These are phyloP conservation scores for Rhinocladiella mackenziei DNA, from an alignment of 2,329 filamentous ascomycete genomes.

Conservation along the genomic window DNA sequence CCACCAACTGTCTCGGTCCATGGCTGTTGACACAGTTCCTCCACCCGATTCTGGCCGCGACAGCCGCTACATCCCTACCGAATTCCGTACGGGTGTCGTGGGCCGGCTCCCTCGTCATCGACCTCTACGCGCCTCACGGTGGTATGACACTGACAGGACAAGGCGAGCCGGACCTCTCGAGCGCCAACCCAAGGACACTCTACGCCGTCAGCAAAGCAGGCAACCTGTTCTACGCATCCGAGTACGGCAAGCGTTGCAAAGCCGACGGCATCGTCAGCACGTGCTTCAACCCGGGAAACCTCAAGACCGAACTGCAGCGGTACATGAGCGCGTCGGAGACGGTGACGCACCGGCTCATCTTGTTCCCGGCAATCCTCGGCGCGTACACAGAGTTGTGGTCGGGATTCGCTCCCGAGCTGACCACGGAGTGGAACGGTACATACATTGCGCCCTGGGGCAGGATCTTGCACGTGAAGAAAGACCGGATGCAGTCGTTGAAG, in stretches of 20 bases:
- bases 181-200: constrained; percentile 9
- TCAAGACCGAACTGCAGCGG: constrained; percentile 38
- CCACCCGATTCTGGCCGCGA: constrained; percentile 33
- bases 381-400: constrained; percentile 50
- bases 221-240: constrained; percentile 14
- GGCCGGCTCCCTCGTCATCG: constrained; percentile 19
- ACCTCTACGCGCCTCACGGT: constrained; percentile 5
- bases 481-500: background rate
- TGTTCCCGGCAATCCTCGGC: constrained; percentile 37
- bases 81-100: constrained; percentile 34
- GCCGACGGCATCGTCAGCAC: constrained; percentile 36
- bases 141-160: background rate
- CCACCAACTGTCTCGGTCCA: constrained; percentile 37
- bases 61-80: constrained; percentile 23
- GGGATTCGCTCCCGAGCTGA: constrained; percentile 42
- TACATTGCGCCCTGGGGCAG: constrained; percentile 49
- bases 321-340: constrained; percentile 19
- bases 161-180: constrained; percentile 1
- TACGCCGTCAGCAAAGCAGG: constrained; percentile 19
- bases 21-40: constrained; percentile 39
- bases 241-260: constrained; percentile 28
- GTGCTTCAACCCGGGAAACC: constrained; percentile 41
- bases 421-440: constrained; percentile 32
- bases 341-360: constrained; percentile 3
- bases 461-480: constrained; percentile 2